These are phyloP conservation scores for Hordeum marinum DNA, from an alignment of 176 grass and related monocot genomes.

Conservation along the genomic window DNA sequence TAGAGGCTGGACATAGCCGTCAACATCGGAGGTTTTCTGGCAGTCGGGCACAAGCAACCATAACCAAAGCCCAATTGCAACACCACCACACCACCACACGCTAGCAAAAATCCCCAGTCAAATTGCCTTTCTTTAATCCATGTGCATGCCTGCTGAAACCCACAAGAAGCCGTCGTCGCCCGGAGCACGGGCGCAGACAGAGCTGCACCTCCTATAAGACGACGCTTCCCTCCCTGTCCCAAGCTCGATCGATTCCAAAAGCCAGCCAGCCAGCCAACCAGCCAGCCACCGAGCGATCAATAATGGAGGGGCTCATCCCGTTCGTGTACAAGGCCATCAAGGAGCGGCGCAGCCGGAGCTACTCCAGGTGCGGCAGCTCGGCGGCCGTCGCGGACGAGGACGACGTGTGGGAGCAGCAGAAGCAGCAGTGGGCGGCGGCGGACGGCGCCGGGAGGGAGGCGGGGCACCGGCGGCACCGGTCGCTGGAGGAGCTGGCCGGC, in stretches of 20 bases:
- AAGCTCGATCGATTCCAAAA: not conserved
- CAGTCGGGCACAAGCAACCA: constrained; percentile 19
- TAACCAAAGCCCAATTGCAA: constrained; percentile 2
- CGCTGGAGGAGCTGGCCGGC: constrained; percentile 54
- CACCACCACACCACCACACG: constrained; percentile 25
- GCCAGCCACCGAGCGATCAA: too few species aligned
- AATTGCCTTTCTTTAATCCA: not conserved
- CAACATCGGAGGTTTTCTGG: not conserved
- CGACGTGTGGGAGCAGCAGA: constrained; percentile 23
- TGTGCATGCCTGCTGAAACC: not conserved
- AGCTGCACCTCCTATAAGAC: not conserved
- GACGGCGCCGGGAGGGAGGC: constrained; percentile 14
- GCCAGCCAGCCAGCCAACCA: not conserved
- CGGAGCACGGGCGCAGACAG: not conserved
- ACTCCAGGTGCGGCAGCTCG: constrained; percentile 54
- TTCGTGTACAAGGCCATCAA: constrained; percentile 82
- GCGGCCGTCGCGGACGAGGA: constrained; percentile 5
- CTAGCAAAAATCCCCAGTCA: not conserved
- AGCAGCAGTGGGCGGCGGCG: not conserved
- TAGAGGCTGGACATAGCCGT: not conserved
- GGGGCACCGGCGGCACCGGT: constrained; percentile 49
- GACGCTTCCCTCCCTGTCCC: not conserved
- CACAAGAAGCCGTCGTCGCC: not conserved
- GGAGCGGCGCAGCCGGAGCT: constrained; percentile 47
- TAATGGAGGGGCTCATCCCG: constrained; percentile 85